Evolutionary conservation across 495 filamentous ascomycete genomes (phyloP).

Genomic region (Pseudoneurospora amorphoporcata): DNA sequence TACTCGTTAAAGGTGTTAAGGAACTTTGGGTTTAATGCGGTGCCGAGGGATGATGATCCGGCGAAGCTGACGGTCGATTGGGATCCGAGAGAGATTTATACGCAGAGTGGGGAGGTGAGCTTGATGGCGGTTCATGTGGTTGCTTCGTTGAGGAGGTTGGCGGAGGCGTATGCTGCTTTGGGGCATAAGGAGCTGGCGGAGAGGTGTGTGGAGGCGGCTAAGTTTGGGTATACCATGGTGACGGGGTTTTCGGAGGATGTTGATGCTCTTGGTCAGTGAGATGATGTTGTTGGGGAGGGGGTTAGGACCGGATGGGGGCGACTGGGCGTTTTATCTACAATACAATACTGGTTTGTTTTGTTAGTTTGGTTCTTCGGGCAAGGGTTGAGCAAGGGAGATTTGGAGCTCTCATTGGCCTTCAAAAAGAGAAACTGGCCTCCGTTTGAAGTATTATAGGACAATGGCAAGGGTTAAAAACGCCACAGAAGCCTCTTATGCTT

Average conservation of each 20-base stretch:
- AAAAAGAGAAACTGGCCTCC: too few species aligned
- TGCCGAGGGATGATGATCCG: constrained; percentile 13
- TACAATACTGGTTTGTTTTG: too few species aligned
- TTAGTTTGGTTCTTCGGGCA: too few species aligned
- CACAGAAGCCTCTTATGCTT: too few species aligned
- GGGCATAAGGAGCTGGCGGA: constrained; percentile 19
- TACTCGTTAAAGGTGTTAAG: constrained; percentile 26
- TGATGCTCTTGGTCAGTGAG: neutral
- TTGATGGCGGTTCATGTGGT: constrained; percentile 33
- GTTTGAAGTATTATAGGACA: too few species aligned
- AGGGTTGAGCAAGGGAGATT: too few species aligned
- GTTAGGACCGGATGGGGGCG: neutral
- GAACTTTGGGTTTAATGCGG: constrained; percentile 32
- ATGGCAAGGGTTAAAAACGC: too few species aligned
- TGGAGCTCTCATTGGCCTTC: too few species aligned
- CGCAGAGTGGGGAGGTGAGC: constrained; percentile 9
- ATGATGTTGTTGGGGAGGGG: neutral
- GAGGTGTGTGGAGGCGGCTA: constrained; percentile 21
- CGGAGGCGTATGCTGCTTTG: constrained; percentile 22
- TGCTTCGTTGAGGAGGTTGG: constrained; percentile 24
- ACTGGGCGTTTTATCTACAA: neutral
- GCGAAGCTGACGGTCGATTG: constrained; percentile 6
- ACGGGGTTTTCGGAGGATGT: constrained; percentile 18
- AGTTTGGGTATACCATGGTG: constrained; percentile 28
- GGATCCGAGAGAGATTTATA: constrained; percentile 19